Evolutionary conservation across 495 filamentous ascomycete species (phyloP), one percentile per base, ranked within the genome.

Genomic region (Lepidopterella palustris): DNA sequence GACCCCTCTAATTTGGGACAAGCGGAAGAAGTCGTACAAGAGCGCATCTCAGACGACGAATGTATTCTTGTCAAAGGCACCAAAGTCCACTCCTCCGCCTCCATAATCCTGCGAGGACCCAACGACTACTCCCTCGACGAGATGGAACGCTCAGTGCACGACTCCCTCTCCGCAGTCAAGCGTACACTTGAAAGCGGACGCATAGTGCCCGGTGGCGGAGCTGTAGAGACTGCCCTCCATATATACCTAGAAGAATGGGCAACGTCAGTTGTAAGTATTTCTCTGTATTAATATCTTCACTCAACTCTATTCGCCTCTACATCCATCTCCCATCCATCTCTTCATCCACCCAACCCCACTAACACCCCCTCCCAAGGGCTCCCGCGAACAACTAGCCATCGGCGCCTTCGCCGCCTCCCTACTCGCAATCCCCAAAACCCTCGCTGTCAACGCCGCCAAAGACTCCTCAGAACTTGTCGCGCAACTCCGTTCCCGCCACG

Each of bases 201-300:
- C 74, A 92, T 99, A 58, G 93, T 99, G 31, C 93, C 93, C 31
- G 93, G 93, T 52, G 93, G 92, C 65, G 93, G 92, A 64, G 95
- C 93, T 11, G 95, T 96, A 20, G 93, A 99, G 79, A 97, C 93
- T n/a, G 93, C 93, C 25, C 80, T 99, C 55, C 93, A 96, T 77
- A 99, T 99, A 71, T 97, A 97, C 77, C 82, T 99, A 29, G 93
- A 99, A 79, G 95, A 99, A 74, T 97, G 95, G 76, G 93, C 93
- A n/a, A 92, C 92, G 66, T 96, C 93, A 56, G 91, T 99, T 55
- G 84, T 84, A 81, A 60, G 82, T 79, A 13, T 2, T 20, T 50
- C 47, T 21, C 13, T 23, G 20, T 15, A 8, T n/a, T 9, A 40
- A 40, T 40, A 40, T 40, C 18, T 40, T n/a, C 9, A 40, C 35